phyloP scores from a whole-genome alignment of 1,284 basidiomycete species.

The Mycena sp. region DNA sequence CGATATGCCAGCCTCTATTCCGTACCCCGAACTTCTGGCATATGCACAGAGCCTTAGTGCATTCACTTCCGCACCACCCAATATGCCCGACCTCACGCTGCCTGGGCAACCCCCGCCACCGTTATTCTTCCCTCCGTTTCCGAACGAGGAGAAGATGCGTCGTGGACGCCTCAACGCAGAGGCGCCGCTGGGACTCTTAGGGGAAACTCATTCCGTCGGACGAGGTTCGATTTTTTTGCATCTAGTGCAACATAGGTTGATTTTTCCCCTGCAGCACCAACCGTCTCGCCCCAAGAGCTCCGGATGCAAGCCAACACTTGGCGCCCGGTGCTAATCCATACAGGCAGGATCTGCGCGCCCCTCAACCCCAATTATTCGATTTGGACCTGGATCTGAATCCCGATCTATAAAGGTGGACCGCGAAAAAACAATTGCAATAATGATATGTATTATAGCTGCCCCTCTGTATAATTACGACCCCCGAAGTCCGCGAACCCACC shows the following conservation, averaged over 20 bases:
- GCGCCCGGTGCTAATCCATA: constrained; percentile 70
- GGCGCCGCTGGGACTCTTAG: constrained; percentile 76
- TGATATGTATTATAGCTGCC: neutral
- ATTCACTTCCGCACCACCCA: constrained; percentile 86
- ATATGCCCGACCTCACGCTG: constrained; percentile 75
- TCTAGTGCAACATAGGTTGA: constrained; percentile 14
- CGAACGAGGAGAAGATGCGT: constrained; percentile 89
- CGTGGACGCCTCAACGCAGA: constrained; percentile 79
- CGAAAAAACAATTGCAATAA: neutral
- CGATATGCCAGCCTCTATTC: constrained; percentile 65
- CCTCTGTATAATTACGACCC: too few relatives aligned
- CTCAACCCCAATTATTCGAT: constrained; percentile 71
- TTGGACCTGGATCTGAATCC: constrained; percentile 83
- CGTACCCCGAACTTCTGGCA: constrained; percentile 80
- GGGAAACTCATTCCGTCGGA: constrained; percentile 82
- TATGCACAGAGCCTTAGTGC: constrained; percentile 84
- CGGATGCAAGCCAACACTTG: constrained; percentile 56
- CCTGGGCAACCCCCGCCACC: constrained; percentile 78
- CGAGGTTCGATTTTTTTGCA: constrained; percentile 58
- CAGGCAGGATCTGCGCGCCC: constrained; percentile 68
- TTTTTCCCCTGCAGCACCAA: constrained; percentile 53
- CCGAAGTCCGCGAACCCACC: neutral
- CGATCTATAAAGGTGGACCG: constrained; percentile 57
- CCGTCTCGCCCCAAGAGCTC: constrained; percentile 62
- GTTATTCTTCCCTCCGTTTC: constrained; percentile 85